Evolutionary conservation across 2,329 filamentous ascomycete species (phyloP).

Genomic region (Lasiodiplodia citricola): DNA sequence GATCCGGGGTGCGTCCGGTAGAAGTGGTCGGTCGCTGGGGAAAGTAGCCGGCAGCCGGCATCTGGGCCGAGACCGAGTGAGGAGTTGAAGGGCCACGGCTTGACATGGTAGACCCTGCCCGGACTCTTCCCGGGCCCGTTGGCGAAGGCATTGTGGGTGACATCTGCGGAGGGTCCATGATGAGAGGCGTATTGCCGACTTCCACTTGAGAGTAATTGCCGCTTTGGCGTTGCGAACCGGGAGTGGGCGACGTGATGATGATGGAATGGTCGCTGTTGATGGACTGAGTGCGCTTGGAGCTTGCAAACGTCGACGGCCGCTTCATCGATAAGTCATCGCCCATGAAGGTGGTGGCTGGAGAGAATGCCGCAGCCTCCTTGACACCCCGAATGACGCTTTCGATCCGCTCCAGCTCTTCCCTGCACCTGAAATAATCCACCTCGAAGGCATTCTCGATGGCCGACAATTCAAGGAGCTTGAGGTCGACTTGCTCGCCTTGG

Average conservation of each 20-base stretch:
- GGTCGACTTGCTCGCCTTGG: conserved; percentile 41
- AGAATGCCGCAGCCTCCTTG: conserved; percentile 71
- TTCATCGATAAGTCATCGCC: conserved; percentile 46
- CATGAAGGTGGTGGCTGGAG: conserved; percentile 53
- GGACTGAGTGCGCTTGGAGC: conserved; percentile 50
- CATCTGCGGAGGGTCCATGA: conserved; percentile 49
- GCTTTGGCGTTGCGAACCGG: conserved; percentile 19
- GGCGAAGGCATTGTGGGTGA: conserved; percentile 25
- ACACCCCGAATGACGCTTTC: conserved; percentile 77
- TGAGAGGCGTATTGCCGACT: conserved; percentile 58
- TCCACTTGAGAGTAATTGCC: conserved; percentile 26
- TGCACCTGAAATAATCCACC: conserved; percentile 76
- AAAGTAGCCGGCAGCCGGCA: conserved; percentile 39
- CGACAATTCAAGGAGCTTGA: conserved; percentile 67
- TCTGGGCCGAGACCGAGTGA: conserved; percentile 27
- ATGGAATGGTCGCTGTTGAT: conserved; percentile 45
- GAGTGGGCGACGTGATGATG: conserved; percentile 19
- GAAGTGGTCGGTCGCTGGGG: conserved; percentile 42
- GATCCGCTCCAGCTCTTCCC: conserved; percentile 70
- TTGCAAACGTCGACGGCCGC: conserved; percentile 45
- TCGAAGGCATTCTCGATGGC: conserved; percentile 81
- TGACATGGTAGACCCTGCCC: conserved; percentile 62
- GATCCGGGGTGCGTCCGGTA: conserved; percentile 20
- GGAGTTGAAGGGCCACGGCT: conserved; percentile 60
- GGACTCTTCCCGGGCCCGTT: conserved; percentile 50